Evolutionary conservation across 148 eudicot genomes (phyloP).

Genomic region (Spergularia bocconei): DNA sequence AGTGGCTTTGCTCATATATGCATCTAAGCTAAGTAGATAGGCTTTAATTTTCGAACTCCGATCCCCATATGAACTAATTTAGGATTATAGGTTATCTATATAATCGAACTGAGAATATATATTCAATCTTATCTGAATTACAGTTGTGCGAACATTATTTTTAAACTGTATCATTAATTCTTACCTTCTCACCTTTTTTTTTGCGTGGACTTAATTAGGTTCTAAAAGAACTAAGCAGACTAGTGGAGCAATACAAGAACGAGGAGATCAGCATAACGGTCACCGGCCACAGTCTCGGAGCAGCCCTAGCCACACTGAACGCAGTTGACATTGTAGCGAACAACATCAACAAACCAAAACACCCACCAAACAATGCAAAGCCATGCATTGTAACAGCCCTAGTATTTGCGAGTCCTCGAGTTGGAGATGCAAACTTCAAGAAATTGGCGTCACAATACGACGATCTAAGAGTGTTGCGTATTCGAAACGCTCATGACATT

Average conservation of each 20-base stretch:
- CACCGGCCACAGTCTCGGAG: constrained; percentile 63
- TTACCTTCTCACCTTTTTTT: background rate
- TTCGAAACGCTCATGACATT: constrained; percentile 46
- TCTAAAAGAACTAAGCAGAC: constrained; percentile 32
- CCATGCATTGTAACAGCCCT: constrained; percentile 27
- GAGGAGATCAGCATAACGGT: constrained; percentile 57
- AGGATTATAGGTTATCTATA: too few relatives aligned
- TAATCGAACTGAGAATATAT: too few relatives aligned
- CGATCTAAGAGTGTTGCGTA: constrained; percentile 39
- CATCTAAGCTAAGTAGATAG: too few relatives aligned
- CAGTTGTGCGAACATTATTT: too few relatives aligned
- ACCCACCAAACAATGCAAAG: constrained; percentile 6
- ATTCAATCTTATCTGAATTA: too few relatives aligned
- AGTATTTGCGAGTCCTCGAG: constrained; percentile 51
- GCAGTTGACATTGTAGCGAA: constrained; percentile 38
- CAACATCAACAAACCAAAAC: constrained; percentile 13
- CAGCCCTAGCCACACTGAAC: constrained; percentile 48
- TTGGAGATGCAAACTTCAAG: constrained; percentile 57
- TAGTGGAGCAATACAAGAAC: constrained; percentile 46
- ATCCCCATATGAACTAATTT: too few relatives aligned
- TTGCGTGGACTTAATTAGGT: constrained; percentile 28
- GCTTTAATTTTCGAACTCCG: too few relatives aligned
- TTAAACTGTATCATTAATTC: too few relatives aligned
- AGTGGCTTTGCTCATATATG: too few relatives aligned
- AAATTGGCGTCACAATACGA: constrained; percentile 14